Evolutionary conservation across 2,329 filamentous ascomycete genomes (phyloP), one percentile per base, ranked within the genome.

Genomic region (Ambrosiella cleistominuta): DNA sequence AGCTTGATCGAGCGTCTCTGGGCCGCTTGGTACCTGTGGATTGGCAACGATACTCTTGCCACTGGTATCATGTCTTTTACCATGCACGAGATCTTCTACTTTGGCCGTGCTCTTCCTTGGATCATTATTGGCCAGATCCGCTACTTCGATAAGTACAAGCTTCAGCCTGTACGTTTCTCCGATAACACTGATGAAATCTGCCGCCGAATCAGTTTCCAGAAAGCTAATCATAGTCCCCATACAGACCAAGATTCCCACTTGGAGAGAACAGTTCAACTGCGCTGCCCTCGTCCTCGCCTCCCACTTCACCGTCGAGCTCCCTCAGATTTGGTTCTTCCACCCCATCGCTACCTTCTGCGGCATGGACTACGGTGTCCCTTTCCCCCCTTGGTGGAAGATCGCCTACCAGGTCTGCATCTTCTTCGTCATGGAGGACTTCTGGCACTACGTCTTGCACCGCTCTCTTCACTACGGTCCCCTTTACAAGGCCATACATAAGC

Each of bases 241-340:
- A 35, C 17, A 74, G 67, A 75, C 79, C 73, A 97, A 97, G 77
- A 82, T 95, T 50, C 93, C 93, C 8, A 95, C 89, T n/a, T 76
- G 85, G 57, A 85, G 82, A 68, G 93, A 98, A 71, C 93, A 98
- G 72, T 95, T 88, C 82, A 81, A 90, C 67, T 98, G 93, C 74
- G 90, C 93, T 61, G 83, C 82, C 70, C 83, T 96, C 64, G 93
- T 98, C 63, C 85, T 98, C 63, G 75, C 97, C 66, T 90, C 84
- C 69, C 93, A 98, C 72, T 95, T 97, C 73, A 97, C 93, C 64
- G 93, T 96, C 70, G 93, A 98, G 73, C 81, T 98, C 42, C 93
- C 93, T 62, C 93, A 97, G 72, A 97, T 97, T 70, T 97, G 91
- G 91, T 80, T 97, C 66, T 98, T 98, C 80, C 93, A 98, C 75